A percentile compares a stretch with the other conserved stretches of the same genome.
Conservation (phyloP, 306 rosid genomes). For the Quercus parvula region DNA sequence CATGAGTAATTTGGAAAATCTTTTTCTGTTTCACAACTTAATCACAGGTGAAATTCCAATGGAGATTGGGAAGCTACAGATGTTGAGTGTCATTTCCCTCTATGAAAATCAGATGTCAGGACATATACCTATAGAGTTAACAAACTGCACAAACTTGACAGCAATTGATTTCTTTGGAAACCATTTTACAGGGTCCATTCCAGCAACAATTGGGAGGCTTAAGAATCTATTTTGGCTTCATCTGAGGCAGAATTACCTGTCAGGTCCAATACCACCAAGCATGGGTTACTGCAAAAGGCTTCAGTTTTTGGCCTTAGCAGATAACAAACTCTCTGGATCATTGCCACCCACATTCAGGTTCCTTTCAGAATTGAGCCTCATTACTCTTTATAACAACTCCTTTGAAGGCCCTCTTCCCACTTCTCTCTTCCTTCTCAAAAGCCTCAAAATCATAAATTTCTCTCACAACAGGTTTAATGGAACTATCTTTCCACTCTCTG, state of each 20-base stretch:
- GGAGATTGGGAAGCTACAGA: slow-evolving; percentile 76
- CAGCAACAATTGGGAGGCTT: slow-evolving; percentile 74
- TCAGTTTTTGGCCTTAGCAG: slow-evolving; percentile 81
- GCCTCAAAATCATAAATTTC: slow-evolving; percentile 72
- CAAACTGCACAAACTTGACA: slow-evolving; percentile 70
- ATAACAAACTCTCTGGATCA: slow-evolving; percentile 80
- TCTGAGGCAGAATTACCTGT: slow-evolving; percentile 80
- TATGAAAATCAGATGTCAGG: slow-evolving; percentile 92
- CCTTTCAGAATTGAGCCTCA: slow-evolving; percentile 62
- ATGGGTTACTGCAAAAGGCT: slow-evolving; percentile 81
- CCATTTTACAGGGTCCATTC: slow-evolving; percentile 75
- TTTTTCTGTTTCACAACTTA: slow-evolving; percentile 67
- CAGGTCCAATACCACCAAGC: slow-evolving; percentile 90
- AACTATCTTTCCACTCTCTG: slow-evolving; percentile 68
- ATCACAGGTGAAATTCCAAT: slow-evolving; percentile 63
- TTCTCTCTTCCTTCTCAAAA: slow-evolving; percentile 67
- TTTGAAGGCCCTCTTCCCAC: slow-evolving; percentile 83
- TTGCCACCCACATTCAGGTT: slow-evolving; percentile 77
- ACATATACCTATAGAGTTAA: slow-evolving; percentile 67
- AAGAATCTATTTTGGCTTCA: slow-evolving; percentile 76
- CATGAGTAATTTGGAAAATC: slow-evolving; percentile 52
- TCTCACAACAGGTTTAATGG: slow-evolving; percentile 82
- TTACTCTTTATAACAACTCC: slow-evolving; percentile 94
- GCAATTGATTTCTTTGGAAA: slow-evolving; percentile 88
- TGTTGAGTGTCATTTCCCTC: slow-evolving; percentile 56